These are phyloP conservation scores for Hyaloscypha finlandica DNA, from an alignment of 495 filamentous ascomycete genomes.

Conservation along the genomic window DNA sequence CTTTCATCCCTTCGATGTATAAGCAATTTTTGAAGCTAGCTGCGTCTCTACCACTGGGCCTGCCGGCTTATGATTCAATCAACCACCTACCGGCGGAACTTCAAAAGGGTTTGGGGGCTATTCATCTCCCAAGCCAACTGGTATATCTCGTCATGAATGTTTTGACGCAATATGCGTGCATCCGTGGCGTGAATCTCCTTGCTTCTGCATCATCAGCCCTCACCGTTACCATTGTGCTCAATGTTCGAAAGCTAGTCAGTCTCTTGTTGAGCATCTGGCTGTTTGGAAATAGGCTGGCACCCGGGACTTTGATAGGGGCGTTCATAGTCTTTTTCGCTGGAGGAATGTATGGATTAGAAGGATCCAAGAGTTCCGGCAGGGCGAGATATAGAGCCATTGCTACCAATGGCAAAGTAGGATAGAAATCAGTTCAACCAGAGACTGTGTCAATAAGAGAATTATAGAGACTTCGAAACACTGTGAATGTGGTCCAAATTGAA, in stretches of 20 bases:
- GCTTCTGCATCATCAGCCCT: constrained; percentile 83
- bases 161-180: constrained; percentile 90
- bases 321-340: constrained; percentile 84
- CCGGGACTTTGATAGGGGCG: constrained; percentile 77
- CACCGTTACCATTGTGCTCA: constrained; percentile 93
- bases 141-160: constrained; percentile 77
- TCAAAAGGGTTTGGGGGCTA: constrained; percentile 37
- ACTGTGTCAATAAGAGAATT: background rate
- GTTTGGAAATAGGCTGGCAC: constrained; percentile 80
- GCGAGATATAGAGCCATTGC: constrained; percentile 31
- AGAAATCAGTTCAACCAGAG: constrained; percentile 15
- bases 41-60: constrained; percentile 46
- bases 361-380: constrained; percentile 32
- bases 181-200: constrained; percentile 90
- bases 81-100: constrained; percentile 36
- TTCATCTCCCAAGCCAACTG: constrained; percentile 67
- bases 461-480: background rate
- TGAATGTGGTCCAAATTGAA: background rate
- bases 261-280: constrained; percentile 87
- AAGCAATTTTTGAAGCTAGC: constrained; percentile 53
- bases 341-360: constrained; percentile 83
- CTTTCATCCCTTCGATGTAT: constrained; percentile 53
- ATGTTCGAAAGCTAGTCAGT: constrained; percentile 92
- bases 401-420: constrained; percentile 35
- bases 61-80: constrained; percentile 37